Conservation (phyloP, 371 early-diverging fungal species). For the Mucor racemosus region DNA sequence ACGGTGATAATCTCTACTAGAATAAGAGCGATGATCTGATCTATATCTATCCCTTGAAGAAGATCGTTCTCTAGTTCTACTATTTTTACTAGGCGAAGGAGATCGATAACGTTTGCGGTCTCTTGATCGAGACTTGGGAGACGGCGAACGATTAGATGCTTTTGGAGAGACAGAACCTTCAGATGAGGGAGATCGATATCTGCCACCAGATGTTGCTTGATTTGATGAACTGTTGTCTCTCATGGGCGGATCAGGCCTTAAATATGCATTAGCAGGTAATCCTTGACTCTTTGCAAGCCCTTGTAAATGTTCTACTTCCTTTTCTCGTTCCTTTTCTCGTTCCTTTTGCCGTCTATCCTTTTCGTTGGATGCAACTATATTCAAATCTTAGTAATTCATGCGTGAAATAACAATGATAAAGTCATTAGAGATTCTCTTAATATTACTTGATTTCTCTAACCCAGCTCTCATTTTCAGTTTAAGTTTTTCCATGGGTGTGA, state of each 20-base stretch:
- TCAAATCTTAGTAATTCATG: neutral
- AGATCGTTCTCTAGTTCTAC: neutral
- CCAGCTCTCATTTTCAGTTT: constrained; percentile 54
- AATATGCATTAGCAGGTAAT: constrained; percentile 21
- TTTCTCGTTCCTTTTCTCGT: constrained; percentile 40
- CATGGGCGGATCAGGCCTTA: constrained; percentile 28
- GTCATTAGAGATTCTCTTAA: neutral
- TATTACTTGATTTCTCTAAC: constrained; percentile 52
- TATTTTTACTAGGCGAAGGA: constrained; percentile 3
- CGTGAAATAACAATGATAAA: neutral
- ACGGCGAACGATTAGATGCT: constrained; percentile 13
- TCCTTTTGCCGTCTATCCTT: constrained; percentile 33
- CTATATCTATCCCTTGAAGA: constrained; percentile 12
- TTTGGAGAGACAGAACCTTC: constrained; percentile 3
- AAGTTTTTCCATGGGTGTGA: constrained; percentile 59
- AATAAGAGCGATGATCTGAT: neutral
- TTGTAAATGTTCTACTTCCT: constrained; percentile 34
- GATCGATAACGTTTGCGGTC: constrained; percentile 15
- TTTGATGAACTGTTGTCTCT: constrained; percentile 14
- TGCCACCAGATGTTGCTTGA: neutral
- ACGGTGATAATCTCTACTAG: neutral
- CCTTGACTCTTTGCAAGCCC: constrained; percentile 27
- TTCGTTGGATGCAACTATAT: constrained; percentile 42
- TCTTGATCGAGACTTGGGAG: constrained; percentile 7
- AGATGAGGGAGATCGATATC: constrained; percentile 20